Evolutionary conservation across 352 stramenopile species (phyloP), one percentile per base, ranked within the genome.

Genomic region (Phytopythium cucurbitacearum): DNA sequence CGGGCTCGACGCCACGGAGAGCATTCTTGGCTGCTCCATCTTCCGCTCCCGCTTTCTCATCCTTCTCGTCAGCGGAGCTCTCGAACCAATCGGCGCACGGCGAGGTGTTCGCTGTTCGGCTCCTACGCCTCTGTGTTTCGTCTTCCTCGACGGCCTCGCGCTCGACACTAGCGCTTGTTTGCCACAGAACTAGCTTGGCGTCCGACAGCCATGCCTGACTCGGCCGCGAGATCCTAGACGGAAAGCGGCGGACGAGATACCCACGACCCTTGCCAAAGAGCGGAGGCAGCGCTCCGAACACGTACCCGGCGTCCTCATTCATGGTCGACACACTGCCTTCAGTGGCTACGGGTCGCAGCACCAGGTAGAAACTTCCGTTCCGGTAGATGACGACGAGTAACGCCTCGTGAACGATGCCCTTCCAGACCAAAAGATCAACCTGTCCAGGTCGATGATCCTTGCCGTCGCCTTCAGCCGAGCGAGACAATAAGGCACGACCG

Each of bases 181-280:
- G 77, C 74, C 77, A 89, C 0, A 89, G 65, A 33, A 86, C 35
- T 0, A 86, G 46, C 53, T 85, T 89, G 0, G 73, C 70, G 7
- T 60, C 67, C 16, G 56, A 57, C 15, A 89, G 59, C 75, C 77
- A 89, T 13, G 59, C 35, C 1, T 73, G 48, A 0, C 40, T 69
- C 10, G 35, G 40, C 7, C 41, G 45, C 10, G 54, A 44, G 28
- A 53, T 50, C 12, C 51, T 34, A 9, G 51, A 15, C 0, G 73
- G 58, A 4, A 86, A 71, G 11, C 64, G 63, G 48, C 63, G 63
- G 16, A 89, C 71, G 3, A 89, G 55, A 37, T 86, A 89, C 0
- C 75, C 75, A 11, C 75, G 61, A 0, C 75, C 77, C 44, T 85
- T 89, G 44, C 73, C 59, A 9, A 69, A 52, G 7, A 85, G 53